A percentile compares a stretch with the other conserved stretches of the same genome.
Conservation (phyloP, 169 alveolate genomes). For the Plasmodium sp. region DNA sequence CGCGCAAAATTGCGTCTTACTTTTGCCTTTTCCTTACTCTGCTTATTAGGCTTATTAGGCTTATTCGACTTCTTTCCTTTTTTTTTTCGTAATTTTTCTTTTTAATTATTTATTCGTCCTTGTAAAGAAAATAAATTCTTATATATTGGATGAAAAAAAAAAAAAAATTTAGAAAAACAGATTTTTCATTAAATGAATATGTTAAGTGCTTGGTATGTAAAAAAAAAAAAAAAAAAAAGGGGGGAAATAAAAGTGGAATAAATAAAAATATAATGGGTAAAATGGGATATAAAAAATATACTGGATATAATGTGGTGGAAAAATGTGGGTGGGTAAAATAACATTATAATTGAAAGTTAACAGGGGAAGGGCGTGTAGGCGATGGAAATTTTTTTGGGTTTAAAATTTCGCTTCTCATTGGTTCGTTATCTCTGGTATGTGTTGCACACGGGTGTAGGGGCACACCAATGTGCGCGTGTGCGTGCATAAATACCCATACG, state of each 20-base stretch:
- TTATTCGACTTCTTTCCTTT: not conserved
- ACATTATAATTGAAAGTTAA: slow-evolving; percentile 40
- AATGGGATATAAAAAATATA: not conserved
- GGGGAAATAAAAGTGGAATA: not conserved
- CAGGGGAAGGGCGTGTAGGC: not conserved
- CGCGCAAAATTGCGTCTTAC: not conserved
- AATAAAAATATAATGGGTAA: not conserved
- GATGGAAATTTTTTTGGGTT: not conserved
- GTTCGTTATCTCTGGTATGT: not conserved
- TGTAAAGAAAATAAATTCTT: slow-evolving; percentile 22
- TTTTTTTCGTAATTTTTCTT: slow-evolving; percentile 3
- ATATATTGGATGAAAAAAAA: not conserved
- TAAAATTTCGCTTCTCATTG: slow-evolving; percentile 12
- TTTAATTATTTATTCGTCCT: slow-evolving; percentile 64
- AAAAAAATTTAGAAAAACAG: slow-evolving; percentile 37
- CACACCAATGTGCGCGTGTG: slow-evolving; percentile 2
- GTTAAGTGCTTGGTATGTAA: slow-evolving; percentile 27
- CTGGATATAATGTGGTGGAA: not conserved
- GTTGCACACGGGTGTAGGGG: not conserved
- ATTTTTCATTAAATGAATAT: slow-evolving; percentile 37
- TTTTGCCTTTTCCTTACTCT: not conserved
- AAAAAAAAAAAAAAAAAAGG: not conserved
- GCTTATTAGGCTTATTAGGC: not conserved
- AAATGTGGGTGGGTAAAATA: not conserved
- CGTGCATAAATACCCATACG: slow-evolving; percentile 31